A percentile compares a stretch with the other conserved stretches of the same genome.
Conservation (phyloP, 805 yeast species). For the Middelhovenomyces tepae region DNA sequence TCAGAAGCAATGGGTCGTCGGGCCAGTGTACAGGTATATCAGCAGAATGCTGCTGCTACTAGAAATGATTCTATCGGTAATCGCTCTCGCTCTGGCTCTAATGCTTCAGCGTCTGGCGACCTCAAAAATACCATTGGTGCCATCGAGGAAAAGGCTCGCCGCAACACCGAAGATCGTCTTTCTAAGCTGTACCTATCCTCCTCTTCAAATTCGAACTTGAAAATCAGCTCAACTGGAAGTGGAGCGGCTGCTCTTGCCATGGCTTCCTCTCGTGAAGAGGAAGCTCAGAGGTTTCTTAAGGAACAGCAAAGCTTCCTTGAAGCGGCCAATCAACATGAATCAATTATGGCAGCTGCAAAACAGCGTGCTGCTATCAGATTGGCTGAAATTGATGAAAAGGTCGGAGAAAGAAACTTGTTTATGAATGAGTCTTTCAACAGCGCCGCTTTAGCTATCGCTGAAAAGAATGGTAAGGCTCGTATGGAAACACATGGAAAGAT, state of each 20-base stretch:
- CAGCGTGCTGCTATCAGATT: constrained; percentile 38
- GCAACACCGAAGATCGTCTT: constrained; percentile 23
- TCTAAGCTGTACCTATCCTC: constrained; percentile 19
- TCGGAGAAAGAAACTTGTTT: constrained; percentile 33
- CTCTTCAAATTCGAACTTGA: constrained; percentile 12
- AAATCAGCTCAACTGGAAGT: constrained; percentile 16
- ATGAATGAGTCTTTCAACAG: constrained; percentile 52
- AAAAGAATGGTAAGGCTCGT: constrained; percentile 54
- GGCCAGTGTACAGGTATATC: constrained; percentile 10
- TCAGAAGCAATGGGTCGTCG: constrained; percentile 7
- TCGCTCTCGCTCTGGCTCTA: constrained; percentile 4
- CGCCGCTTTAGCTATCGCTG: constrained; percentile 71
- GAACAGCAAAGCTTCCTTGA: constrained; percentile 14
- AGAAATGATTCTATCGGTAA: too few species aligned
- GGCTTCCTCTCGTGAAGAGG: constrained; percentile 1
- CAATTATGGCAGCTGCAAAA: constrained; percentile 44
- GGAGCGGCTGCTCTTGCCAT: constrained; percentile 11
- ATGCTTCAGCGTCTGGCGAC: constrained; percentile 1
- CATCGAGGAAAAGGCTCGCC: constrained; percentile 25
- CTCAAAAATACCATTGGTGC: constrained; percentile 12
- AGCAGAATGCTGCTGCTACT: constrained; percentile 2
- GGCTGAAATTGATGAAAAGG: constrained; percentile 33
- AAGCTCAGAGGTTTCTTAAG: constrained; percentile 16
- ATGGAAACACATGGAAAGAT: constrained; percentile 45
- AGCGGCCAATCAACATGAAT: constrained; percentile 21